Evolutionary conservation across 192 early-diverging fungal species (phyloP), one percentile per base, ranked within the genome.

Genomic region (Kickxella alabastrina): DNA sequence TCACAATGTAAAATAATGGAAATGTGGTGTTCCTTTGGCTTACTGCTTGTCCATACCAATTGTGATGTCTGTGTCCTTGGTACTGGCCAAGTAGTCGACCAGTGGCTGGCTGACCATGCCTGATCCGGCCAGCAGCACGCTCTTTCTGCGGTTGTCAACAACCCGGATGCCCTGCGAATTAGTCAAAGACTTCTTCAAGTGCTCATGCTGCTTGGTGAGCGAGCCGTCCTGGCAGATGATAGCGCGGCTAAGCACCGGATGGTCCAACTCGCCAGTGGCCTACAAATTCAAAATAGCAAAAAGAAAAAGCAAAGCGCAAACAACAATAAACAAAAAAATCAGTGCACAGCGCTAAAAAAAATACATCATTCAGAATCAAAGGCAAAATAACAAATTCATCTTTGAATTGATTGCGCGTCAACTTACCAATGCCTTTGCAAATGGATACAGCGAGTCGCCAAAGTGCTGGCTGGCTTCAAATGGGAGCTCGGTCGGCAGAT

Each of bases 401-500:
- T n/a, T n/a, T n/a, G n/a, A n/a, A n/a, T n/a, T n/a, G n/a, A n/a
- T n/a, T n/a, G n/a, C n/a, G n/a, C n/a, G n/a, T n/a, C n/a, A 21
- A 62, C 75, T 60, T 62, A 91, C 90, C 78, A 96, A 62, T 43
- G 91, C 87, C 65, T 82, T 85, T 38, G 93, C 68, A 51, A 80
- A 84, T 4, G 94, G 92, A 49, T 83, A 86, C 12, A 98, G 72
- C 7, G 89, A 78, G 47, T 88, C 82, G 53, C 90, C 87, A 75
- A 98, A 98, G 71, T 91, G 88, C 63, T 92, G 77, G 66, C 92
- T 94, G 25, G 93, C 90, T 58, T 97, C 93, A 17, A 95, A 62
- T 4, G 96, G 96, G 53, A 98, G 77, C 75, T 98, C 96, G 2
- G 96, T 90, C 1, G 96, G 96, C 31, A 98, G 68, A 59, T 95